Percentiles rank a stretch among this genome's conserved stretches.
Evolutionary conservation across 306 rosid genomes (phyloP).

Genomic region (Aeschynomene evenia): DNA sequence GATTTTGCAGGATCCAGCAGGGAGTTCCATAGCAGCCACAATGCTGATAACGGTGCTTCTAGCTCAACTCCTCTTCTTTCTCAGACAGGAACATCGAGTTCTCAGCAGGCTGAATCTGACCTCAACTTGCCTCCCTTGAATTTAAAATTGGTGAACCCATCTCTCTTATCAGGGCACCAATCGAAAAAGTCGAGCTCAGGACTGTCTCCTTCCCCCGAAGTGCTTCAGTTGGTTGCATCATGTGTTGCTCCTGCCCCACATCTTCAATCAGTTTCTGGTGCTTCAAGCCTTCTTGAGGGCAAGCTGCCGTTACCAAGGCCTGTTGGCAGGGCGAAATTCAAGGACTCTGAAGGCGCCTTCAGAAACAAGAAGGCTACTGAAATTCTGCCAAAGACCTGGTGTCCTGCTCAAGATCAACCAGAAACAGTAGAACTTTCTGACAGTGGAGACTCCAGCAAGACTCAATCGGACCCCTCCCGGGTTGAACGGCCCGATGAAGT

Average conservation of each 20-base stretch:
- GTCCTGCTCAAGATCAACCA: constrained; percentile 37
- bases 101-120: constrained; percentile 55
- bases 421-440: constrained; percentile 39
- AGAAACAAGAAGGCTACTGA: constrained; percentile 41
- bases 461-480: constrained; percentile 75
- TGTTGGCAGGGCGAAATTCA: constrained; percentile 47
- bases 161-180: constrained; percentile 41
- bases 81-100: constrained; percentile 43
- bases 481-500: constrained; percentile 51
- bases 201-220: constrained; percentile 89
- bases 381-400: constrained; percentile 36
- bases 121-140: constrained; percentile 52
- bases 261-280: constrained; percentile 45
- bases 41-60: constrained; percentile 55
- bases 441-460: constrained; percentile 88
- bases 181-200: constrained; percentile 51
- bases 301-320: constrained; percentile 60
- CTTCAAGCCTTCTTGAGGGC: constrained; percentile 49
- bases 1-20: constrained; percentile 52
- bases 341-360: constrained; percentile 47
- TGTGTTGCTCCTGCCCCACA: constrained; percentile 64
- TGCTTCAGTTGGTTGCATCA: constrained; percentile 86
- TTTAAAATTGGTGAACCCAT: constrained; percentile 37
- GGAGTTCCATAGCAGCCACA: constrained; percentile 40
- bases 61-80: constrained; percentile 63